These are phyloP conservation scores for Corylus heterophylla DNA, from an alignment of 306 rosid species.

Conservation along the genomic window DNA sequence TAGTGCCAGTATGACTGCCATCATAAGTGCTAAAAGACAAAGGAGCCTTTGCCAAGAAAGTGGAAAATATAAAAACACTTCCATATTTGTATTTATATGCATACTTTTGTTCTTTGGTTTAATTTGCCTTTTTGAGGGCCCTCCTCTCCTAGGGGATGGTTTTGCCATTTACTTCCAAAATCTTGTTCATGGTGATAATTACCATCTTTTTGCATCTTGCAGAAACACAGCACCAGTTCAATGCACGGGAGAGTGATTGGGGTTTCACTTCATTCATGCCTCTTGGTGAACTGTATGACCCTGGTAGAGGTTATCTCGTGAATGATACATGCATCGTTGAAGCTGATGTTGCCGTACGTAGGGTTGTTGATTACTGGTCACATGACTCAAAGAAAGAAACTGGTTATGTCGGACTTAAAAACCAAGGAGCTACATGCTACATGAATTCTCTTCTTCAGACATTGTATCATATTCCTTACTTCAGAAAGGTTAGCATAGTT, in stretches of 20 bases:
- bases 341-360: conserved; percentile 51
- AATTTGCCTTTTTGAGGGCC: background rate
- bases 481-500: conserved; percentile 72
- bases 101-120: background rate
- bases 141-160: background rate
- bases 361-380: conserved; percentile 78
- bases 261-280: conserved; percentile 46
- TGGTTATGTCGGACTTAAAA: conserved; percentile 90
- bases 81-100: background rate
- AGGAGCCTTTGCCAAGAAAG: background rate
- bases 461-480: conserved; percentile 85
- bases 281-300: conserved; percentile 41
- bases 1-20: background rate
- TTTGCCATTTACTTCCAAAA: conserved; percentile 1
- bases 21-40: background rate
- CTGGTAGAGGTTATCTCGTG: conserved; percentile 35
- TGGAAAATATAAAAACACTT: background rate
- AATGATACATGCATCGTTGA: conserved; percentile 39
- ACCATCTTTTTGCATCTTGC: conserved; percentile 3
- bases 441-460: conserved; percentile 98
- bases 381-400: conserved; percentile 93
- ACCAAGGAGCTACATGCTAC: conserved; percentile 97
- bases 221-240: conserved; percentile 45
- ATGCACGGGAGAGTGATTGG: conserved; percentile 45
- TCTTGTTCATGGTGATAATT: conserved; percentile 3